Percentiles rank a stretch among this genome's conserved stretches.
These are phyloP conservation scores for Trichophyton rubrum DNA, from an alignment of 2,329 filamentous ascomycete genomes.

Conservation along the genomic window DNA sequence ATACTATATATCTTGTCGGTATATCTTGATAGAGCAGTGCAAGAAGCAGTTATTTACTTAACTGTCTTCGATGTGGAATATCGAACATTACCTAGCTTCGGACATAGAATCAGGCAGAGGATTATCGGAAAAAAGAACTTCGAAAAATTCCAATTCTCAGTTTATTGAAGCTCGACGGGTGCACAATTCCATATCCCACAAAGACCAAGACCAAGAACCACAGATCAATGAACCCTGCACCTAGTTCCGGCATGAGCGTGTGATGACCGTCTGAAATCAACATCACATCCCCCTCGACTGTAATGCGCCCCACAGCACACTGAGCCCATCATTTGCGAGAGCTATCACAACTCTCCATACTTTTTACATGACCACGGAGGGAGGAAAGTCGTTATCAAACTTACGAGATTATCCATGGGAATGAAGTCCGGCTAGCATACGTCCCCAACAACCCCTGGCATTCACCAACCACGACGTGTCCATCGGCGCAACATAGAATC, in stretches of 20 bases:
- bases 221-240: background rate
- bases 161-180: conserved; percentile 12
- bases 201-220: background rate
- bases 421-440: background rate
- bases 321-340: background rate
- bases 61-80: conserved; percentile 24
- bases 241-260: conserved; percentile 3
- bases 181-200: conserved; percentile 6
- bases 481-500: background rate
- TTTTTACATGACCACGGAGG: background rate
- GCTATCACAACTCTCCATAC: background rate
- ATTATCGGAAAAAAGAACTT: conserved; percentile 23
- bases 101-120: conserved; percentile 51
- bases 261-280: background rate
- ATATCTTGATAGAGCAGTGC: conserved; percentile 56
- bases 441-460: background rate
- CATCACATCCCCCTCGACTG: background rate
- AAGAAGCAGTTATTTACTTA: conserved; percentile 36
- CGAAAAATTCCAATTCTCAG: conserved; percentile 25
- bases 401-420: background rate
- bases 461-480: background rate
- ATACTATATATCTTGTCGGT: conserved; percentile 55
- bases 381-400: background rate
- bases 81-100: conserved; percentile 55
- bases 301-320: conserved; percentile 4